Evolutionary conservation across 106 monocot genomes (phyloP).

Genomic region (Dendrobium officinale): DNA sequence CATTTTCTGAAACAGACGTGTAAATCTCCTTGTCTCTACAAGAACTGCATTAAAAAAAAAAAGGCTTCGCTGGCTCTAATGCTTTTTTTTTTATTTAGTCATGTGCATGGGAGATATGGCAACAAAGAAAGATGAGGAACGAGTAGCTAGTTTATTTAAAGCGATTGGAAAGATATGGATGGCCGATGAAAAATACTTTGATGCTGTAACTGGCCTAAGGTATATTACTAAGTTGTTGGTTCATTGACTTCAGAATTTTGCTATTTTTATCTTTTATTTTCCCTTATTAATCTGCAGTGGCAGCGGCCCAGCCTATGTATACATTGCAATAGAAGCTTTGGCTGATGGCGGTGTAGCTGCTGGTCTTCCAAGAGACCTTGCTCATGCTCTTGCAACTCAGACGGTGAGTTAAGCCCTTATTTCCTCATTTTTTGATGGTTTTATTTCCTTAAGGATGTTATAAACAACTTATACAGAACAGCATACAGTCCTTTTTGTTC

Average conservation of each 20-base stretch:
- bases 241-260: neutral
- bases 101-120: conserved; percentile 75
- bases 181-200: conserved; percentile 88
- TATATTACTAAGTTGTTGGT: conserved; percentile 14
- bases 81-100: conserved; percentile 28
- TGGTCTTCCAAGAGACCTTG: conserved; percentile 93
- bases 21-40: neutral
- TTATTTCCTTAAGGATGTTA: too few species aligned
- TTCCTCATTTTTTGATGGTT: neutral
- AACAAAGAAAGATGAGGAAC: conserved; percentile 70
- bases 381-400: conserved; percentile 87
- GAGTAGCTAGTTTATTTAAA: conserved; percentile 52
- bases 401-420: conserved; percentile 44
- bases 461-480: too few species aligned
- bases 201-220: conserved; percentile 98
- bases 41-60: neutral
- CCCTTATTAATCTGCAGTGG: conserved; percentile 32
- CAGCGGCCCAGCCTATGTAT: conserved; percentile 96
- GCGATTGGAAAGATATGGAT: conserved; percentile 87
- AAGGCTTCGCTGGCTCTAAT: conserved; percentile 4
- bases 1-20: too few species aligned
- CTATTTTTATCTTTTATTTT: neutral
- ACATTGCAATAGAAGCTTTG: conserved; percentile 88
- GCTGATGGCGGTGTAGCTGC: conserved; percentile 99
- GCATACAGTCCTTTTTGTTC: too few species aligned